These are phyloP conservation scores for Kitagawia praeruptora DNA, from an alignment of 129 eudicot species.

Conservation along the genomic window DNA sequence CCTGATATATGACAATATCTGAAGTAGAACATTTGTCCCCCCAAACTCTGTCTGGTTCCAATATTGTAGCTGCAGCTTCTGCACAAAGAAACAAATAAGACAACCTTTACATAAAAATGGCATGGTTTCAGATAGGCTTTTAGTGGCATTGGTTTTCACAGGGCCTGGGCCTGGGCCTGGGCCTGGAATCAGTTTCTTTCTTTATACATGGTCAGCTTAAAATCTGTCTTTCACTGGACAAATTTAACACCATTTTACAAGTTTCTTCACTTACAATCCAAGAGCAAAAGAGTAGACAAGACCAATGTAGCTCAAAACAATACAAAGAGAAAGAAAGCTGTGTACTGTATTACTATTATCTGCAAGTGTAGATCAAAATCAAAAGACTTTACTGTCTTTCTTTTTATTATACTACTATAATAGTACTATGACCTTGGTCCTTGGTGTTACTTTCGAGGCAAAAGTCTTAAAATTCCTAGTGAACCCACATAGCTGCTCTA, in stretches of 20 bases:
- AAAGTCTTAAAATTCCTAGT: neutral
- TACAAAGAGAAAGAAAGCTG: neutral
- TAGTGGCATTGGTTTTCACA: neutral
- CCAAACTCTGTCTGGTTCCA: slow-evolving; percentile 61
- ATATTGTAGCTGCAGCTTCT: slow-evolving; percentile 21
- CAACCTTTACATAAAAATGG: neutral
- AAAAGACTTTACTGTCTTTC: neutral
- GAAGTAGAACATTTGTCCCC: slow-evolving; percentile 63
- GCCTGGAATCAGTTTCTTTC: neutral
- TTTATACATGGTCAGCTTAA: slow-evolving; percentile 1
- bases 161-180: neutral
- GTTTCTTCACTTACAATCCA: neutral
- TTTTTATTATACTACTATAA: no score
- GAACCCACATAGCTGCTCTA: neutral
- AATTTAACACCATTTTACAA: slow-evolving; percentile 6
- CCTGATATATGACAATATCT: slow-evolving; percentile 68
- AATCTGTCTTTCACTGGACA: neutral
- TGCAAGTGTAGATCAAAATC: neutral
- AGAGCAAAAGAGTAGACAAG: neutral
- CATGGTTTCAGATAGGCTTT: neutral
- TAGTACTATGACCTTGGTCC: neutral
- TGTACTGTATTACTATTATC: neutral
- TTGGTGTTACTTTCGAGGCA: neutral
- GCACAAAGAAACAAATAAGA: slow-evolving; percentile 12
- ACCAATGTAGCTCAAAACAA: neutral